These are phyloP conservation scores for Eucalyptus melliodora DNA, from an alignment of 345 rosid genomes.

Conservation along the genomic window DNA sequence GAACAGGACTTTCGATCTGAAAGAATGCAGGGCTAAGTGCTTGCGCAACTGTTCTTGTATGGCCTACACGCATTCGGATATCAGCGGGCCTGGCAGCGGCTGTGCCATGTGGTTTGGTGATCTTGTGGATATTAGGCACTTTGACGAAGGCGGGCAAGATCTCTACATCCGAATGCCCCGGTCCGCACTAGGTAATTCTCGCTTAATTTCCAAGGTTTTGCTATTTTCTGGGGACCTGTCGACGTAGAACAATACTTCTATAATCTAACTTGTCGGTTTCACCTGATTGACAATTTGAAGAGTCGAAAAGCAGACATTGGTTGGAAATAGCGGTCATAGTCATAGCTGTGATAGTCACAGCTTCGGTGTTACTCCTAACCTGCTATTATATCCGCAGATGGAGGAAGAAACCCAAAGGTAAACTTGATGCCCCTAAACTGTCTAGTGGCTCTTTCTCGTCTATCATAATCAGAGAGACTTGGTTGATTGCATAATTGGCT, in stretches of 20 bases:
- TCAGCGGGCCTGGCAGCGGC: slow-evolving; percentile 18
- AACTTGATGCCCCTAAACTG: not conserved
- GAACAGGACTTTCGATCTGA: slow-evolving; percentile 8
- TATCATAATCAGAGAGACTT: not conserved
- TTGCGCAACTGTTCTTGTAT: slow-evolving; percentile 19
- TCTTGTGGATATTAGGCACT: slow-evolving; percentile 13
- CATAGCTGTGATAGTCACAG: not conserved
- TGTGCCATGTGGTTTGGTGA: slow-evolving; percentile 23
- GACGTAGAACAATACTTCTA: not conserved
- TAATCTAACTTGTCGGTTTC: not conserved
- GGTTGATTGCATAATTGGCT: not conserved
- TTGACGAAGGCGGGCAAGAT: slow-evolving; percentile 8
- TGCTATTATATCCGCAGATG: not conserved
- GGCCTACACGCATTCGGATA: slow-evolving; percentile 12
- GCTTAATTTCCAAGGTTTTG: not conserved
- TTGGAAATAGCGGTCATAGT: not conserved
- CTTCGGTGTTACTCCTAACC: not conserved
- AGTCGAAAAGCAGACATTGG: not conserved
- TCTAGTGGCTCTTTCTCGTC: not conserved
- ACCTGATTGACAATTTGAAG: not conserved
- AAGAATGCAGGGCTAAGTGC: slow-evolving; percentile 16
- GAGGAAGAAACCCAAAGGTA: not conserved
- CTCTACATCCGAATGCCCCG: slow-evolving; percentile 11
- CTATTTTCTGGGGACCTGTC: not conserved
- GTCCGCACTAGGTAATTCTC: slow-evolving; percentile 8